These are phyloP conservation scores for Tubosaeta sp. DNA, from an alignment of 768 basidiomycete species.

Conservation along the genomic window DNA sequence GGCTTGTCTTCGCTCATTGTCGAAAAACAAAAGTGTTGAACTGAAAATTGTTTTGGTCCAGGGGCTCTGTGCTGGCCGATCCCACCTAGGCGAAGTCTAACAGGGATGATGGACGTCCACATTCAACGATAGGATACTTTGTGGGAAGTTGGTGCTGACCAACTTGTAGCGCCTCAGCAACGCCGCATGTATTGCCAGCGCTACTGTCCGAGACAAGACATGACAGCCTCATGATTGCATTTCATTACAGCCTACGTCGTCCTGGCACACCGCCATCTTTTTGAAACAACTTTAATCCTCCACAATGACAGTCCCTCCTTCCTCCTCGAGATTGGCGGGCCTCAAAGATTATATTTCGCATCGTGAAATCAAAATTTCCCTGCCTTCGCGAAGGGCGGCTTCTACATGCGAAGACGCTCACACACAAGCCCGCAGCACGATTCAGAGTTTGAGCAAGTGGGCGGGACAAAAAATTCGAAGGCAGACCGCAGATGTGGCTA, in stretches of 20 bases:
- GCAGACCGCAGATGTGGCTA: constrained; percentile 19
- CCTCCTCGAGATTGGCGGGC: constrained; percentile 31
- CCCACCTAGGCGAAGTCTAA: background rate
- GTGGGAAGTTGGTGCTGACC: background rate
- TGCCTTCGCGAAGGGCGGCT: constrained; percentile 14
- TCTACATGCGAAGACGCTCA: constrained; percentile 20
- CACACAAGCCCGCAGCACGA: constrained; percentile 17
- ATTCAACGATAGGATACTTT: constrained; percentile 1
- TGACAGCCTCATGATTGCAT: constrained; percentile 11
- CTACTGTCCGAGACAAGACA: background rate
- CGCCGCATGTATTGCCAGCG: constrained; percentile 4
- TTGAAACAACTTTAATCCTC: constrained; percentile 6
- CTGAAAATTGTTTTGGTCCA: background rate
- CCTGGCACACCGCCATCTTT: background rate
- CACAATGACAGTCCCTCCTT: constrained; percentile 28
- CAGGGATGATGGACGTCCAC: constrained; percentile 4
- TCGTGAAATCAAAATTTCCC: constrained; percentile 36
- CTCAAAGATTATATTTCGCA: constrained; percentile 50
- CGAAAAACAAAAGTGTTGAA: constrained; percentile 2
- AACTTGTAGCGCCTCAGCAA: background rate
- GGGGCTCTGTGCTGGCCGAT: background rate
- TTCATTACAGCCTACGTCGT: constrained; percentile 5
- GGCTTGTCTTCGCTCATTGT: constrained; percentile 8
- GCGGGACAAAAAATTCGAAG: constrained; percentile 52
- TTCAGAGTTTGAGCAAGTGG: constrained; percentile 58